These are phyloP conservation scores for Pseudodiploospora longispora DNA, from an alignment of 2,329 filamentous ascomycete species.

Conservation along the genomic window DNA sequence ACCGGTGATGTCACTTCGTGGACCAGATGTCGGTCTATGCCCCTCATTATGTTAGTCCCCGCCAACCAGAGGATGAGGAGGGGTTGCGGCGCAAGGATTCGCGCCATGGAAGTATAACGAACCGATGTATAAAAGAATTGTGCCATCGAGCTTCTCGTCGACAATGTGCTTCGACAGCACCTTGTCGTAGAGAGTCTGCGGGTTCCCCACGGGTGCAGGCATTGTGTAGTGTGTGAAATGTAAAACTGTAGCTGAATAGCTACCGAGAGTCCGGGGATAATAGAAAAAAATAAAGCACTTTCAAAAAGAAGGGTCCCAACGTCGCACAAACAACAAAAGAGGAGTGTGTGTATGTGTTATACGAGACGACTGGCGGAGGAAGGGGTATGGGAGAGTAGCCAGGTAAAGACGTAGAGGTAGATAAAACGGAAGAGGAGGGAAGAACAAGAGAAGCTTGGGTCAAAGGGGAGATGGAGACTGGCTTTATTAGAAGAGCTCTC, in stretches of 20 bases:
- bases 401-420: neutral
- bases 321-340: too few species aligned
- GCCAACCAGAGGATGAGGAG: neutral
- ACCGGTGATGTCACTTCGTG: constrained; percentile 97
- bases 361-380: too few species aligned
- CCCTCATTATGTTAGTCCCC: constrained; percentile 3
- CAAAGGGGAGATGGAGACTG: neutral
- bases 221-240: constrained; percentile 41
- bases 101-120: constrained; percentile 23
- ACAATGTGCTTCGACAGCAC: constrained; percentile 92
- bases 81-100: neutral
- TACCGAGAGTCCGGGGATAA: too few species aligned
- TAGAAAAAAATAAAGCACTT: too few species aligned
- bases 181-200: constrained; percentile 94
- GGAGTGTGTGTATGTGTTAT: too few species aligned
- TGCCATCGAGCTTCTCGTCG: constrained; percentile 90
- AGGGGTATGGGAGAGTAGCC: too few species aligned
- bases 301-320: too few species aligned
- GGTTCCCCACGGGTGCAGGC: constrained; percentile 64
- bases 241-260: too few species aligned
- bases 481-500: constrained; percentile 1
- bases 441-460: neutral
- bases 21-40: constrained; percentile 80
- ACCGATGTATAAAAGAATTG: constrained; percentile 89
- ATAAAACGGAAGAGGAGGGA: neutral